phyloP scores from a whole-genome alignment of 768 basidiomycete genomes.

The Tubosaeta sp. region DNA sequence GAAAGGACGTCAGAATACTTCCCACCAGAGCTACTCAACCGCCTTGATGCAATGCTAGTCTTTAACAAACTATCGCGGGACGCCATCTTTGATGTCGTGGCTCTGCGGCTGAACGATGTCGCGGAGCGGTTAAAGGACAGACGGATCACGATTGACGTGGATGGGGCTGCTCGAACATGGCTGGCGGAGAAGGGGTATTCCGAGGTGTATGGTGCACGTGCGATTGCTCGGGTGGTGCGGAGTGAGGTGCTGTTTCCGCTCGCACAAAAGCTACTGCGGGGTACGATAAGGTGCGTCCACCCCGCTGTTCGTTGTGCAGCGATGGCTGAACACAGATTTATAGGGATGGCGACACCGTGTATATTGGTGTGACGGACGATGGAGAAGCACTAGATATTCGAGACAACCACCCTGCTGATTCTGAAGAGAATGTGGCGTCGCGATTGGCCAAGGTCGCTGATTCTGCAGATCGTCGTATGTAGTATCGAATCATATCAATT shows the following conservation, averaged over 20 bases:
- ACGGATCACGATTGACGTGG: slow-evolving; percentile 69
- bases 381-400: slow-evolving; percentile 45
- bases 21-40: slow-evolving; percentile 87
- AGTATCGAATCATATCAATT: no score
- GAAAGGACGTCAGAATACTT: slow-evolving; percentile 75
- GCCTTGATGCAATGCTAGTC: slow-evolving; percentile 80
- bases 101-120: slow-evolving; percentile 71
- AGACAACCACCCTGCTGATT: slow-evolving; percentile 60
- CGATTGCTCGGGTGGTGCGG: slow-evolving; percentile 82
- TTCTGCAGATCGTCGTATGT: no score
- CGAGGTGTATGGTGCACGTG: slow-evolving; percentile 80
- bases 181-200: slow-evolving; percentile 78
- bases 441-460: neutral
- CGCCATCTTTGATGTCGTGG: slow-evolving; percentile 76
- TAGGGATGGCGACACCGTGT: slow-evolving; percentile 63
- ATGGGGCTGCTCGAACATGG: slow-evolving; percentile 58
- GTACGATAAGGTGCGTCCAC: slow-evolving; percentile 61
- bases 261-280: slow-evolving; percentile 73
- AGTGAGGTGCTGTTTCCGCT: slow-evolving; percentile 79
- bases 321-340: neutral
- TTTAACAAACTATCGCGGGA: slow-evolving; percentile 83
- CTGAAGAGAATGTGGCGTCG: slow-evolving; percentile 8
- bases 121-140: slow-evolving; percentile 58
- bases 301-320: neutral
- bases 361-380: slow-evolving; percentile 45